These are phyloP conservation scores for Epichloe aotearoae DNA, from an alignment of 2,329 filamentous ascomycete genomes.

Conservation along the genomic window DNA sequence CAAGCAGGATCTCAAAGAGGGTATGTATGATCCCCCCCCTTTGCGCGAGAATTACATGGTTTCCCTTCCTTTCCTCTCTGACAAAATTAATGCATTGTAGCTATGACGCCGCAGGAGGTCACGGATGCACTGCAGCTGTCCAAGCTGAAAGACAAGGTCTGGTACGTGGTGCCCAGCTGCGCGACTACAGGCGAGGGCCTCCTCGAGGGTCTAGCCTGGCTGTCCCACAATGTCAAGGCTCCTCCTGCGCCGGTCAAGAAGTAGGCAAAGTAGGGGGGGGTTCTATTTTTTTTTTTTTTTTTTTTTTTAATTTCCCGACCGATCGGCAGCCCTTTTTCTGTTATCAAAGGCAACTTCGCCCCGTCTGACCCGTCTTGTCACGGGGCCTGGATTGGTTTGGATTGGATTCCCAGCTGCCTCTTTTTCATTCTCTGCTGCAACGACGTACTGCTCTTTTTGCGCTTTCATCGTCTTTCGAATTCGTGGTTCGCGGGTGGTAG, in stretches of 20 bases:
- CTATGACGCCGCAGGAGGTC: constrained; percentile 68
- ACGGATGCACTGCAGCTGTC: constrained; percentile 64
- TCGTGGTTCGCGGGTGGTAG: too few relatives aligned
- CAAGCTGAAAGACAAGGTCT: constrained; percentile 70
- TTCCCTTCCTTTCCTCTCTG: too few relatives aligned
- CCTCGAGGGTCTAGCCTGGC: constrained; percentile 69
- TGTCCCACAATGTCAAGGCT: constrained; percentile 72
- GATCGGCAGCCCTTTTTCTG: too few relatives aligned
- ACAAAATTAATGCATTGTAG: constrained; percentile 24
- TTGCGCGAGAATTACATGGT: too few relatives aligned
- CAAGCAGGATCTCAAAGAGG: constrained; percentile 88
- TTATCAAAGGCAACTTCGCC: too few relatives aligned
- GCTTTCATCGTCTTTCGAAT: too few relatives aligned
- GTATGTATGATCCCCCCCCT: constrained; percentile 28
- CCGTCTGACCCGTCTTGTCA: too few relatives aligned
- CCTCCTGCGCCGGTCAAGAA: constrained; percentile 42
- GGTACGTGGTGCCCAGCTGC: constrained; percentile 74
- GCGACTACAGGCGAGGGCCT: constrained; percentile 72
- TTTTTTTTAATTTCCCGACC: neutral
- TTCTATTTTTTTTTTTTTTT: neutral
- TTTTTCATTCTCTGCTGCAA: too few relatives aligned
- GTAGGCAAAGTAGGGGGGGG: constrained; percentile 12
- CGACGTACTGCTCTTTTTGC: too few relatives aligned
- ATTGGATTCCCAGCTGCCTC: too few relatives aligned
- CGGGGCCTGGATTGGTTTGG: too few relatives aligned